Conservation (phyloP, 1,284 basidiomycete genomes). For the Cutaneotrichosporon sp. region DNA sequence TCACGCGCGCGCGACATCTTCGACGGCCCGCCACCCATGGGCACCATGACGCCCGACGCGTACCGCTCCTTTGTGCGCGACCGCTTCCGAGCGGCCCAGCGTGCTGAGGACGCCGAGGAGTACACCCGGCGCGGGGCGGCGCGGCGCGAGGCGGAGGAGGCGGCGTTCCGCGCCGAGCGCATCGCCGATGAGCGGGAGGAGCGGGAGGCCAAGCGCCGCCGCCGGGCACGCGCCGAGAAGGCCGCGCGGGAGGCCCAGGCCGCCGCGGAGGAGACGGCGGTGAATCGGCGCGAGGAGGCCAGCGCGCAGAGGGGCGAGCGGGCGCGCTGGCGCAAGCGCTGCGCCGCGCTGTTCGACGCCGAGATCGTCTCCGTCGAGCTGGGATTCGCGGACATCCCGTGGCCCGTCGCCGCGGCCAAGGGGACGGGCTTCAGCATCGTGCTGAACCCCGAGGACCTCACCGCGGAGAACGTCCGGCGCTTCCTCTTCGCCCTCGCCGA, state of each 20-base stretch:
- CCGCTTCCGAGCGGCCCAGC: constrained; percentile 28
- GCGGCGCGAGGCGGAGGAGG: constrained; percentile 1
- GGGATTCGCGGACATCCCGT: constrained; percentile 69
- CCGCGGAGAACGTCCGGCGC: constrained; percentile 58
- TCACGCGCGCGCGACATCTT: constrained; percentile 13
- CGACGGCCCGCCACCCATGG: constrained; percentile 26
- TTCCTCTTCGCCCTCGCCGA: constrained; percentile 60
- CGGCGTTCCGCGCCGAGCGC: not conserved
- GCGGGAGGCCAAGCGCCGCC: not conserved
- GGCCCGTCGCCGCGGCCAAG: constrained; percentile 63
- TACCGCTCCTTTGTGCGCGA: constrained; percentile 32
- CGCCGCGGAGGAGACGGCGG: not conserved
- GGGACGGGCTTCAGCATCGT: constrained; percentile 39
- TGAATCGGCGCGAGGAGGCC: not conserved
- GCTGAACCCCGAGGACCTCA: constrained; percentile 57
- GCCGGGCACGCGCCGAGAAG: constrained; percentile 2
- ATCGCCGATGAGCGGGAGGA: constrained; percentile 8
- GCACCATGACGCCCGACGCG: constrained; percentile 33
- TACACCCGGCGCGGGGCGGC: constrained; percentile 3
- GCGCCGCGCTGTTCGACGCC: constrained; percentile 26
- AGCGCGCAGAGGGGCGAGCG: constrained; percentile 20
- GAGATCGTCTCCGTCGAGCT: constrained; percentile 39
- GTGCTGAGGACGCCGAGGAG: constrained; percentile 23
- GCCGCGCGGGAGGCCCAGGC: not conserved
- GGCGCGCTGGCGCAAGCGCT: constrained; percentile 21